Evolutionary conservation across 2,329 filamentous ascomycete genomes (phyloP), one percentile per base, ranked within the genome.

Genomic region (Torrubiella hemipterigena): DNA sequence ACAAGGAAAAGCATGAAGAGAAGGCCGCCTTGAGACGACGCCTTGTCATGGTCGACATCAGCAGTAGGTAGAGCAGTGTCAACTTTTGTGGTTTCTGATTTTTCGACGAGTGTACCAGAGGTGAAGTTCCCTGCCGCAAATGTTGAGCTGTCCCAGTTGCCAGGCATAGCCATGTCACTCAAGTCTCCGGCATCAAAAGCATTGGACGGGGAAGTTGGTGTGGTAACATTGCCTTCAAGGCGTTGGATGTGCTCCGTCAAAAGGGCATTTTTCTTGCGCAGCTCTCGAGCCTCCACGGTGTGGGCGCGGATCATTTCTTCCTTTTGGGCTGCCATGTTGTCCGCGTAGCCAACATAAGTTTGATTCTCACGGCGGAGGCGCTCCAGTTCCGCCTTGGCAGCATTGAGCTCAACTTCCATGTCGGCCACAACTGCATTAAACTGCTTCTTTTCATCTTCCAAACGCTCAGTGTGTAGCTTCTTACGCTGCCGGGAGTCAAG

Each of bases 401-500:
- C 68, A 32, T 65, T 63, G 42, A 93, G 63, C 43, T 84, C 77
- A 36, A 91, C 81, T 51, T 95, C 83, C 49, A 95, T 68, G 33
- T 79, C 71, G 43, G 63, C 72, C 51, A 95, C 82, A 51, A 82
- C 63, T 45, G 73, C 71, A 34, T 79, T 82, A 63, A 76, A 93
- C 36, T 82, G 74, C 67, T 95, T 95, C 70, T 96, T 95, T 65
- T 96, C 89, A 55, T 91, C 81, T 57, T 96, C 91, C 27, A 96
- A 74, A 46, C 91, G 79, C 62, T 96, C 91, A 20, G 91, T 96
- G 62, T 96, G 89, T 61, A 85, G 81, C 73, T 96, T 96, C 71
- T 96, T 98, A 47, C 91, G 79, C 58, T 96, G 89, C 43, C 91
- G 77, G 27, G 91, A 96, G 61, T 96, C 89, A 47, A 98, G 81